Percentiles rank a stretch among this genome's conserved stretches.
phyloP scores from a whole-genome alignment of 352 stramenopile genomes.

The Thalassiosira hispida region DNA sequence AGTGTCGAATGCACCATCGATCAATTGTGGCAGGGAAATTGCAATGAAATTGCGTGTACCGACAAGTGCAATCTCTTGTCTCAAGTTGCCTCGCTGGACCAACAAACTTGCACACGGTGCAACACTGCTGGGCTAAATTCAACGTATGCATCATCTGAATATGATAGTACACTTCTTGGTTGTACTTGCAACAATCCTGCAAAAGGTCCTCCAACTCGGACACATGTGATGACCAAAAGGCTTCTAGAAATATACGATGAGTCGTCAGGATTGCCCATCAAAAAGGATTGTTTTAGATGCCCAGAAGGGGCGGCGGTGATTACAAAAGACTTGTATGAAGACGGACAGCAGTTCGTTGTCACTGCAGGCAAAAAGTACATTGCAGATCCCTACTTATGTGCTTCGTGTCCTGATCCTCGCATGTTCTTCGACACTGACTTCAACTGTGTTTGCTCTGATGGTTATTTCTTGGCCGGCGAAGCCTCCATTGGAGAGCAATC shows the following conservation, averaged over 20 bases:
- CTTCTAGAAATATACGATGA: slow-evolving; percentile 52
- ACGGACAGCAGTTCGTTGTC: slow-evolving; percentile 28
- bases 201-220: slow-evolving; percentile 30
- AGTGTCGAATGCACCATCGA: slow-evolving; percentile 36
- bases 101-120: slow-evolving; percentile 33
- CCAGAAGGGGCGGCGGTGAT: slow-evolving; percentile 54
- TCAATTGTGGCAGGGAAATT: slow-evolving; percentile 36
- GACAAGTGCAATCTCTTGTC: slow-evolving; percentile 18
- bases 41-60: slow-evolving; percentile 26
- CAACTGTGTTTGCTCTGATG: slow-evolving; percentile 81
- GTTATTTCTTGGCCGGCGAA: slow-evolving; percentile 82
- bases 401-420: slow-evolving; percentile 83
- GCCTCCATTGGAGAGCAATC: slow-evolving; percentile 57
- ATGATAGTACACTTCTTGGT: slow-evolving; percentile 27
- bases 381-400: slow-evolving; percentile 76
- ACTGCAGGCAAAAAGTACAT: slow-evolving; percentile 41
- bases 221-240: slow-evolving; percentile 27
- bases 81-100: slow-evolving; percentile 32
- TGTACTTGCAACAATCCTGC: slow-evolving; percentile 53
- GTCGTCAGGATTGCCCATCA: slow-evolving; percentile 25
- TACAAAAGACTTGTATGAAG: slow-evolving; percentile 37
- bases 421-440: slow-evolving; percentile 83
- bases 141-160: slow-evolving; percentile 23
- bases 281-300: slow-evolving; percentile 55
- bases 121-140: neutral